Conservation (phyloP, 75 land plant species). For the Larix kaempferi region DNA sequence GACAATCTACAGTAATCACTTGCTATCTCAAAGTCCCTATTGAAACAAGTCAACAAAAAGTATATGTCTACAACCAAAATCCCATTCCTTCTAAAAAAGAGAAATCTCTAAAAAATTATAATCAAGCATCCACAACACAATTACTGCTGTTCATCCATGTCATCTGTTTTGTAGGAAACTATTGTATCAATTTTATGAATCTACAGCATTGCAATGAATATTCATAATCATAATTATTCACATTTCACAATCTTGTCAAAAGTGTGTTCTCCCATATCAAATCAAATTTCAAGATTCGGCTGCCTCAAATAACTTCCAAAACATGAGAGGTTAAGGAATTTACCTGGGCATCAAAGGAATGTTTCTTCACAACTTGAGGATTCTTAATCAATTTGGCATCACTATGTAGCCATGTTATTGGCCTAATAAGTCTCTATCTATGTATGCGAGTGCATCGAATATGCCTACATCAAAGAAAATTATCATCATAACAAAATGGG, state of each 20-base stretch:
- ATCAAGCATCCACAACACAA: not conserved
- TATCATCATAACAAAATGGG: not conserved
- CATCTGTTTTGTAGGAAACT: conserved; percentile 83
- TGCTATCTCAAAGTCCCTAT: not conserved
- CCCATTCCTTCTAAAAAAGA: not conserved
- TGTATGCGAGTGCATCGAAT: conserved; percentile 87
- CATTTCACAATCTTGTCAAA: not conserved
- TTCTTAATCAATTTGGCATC: not conserved
- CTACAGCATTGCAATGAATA: conserved; percentile 38
- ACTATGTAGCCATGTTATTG: not conserved
- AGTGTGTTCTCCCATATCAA: not conserved
- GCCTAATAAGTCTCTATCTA: conserved; percentile 71
- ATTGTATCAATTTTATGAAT: conserved; percentile 84
- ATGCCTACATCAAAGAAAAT: conserved; percentile 39
- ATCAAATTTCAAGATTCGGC: not conserved
- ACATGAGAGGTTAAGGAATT: not conserved
- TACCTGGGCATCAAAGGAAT: not conserved
- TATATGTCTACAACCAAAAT: not conserved
- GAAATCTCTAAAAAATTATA: not conserved
- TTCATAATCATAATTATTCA: not conserved
- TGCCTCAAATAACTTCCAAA: not conserved
- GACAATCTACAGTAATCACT: not conserved
- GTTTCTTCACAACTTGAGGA: not conserved
- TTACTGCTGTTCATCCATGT: conserved; percentile 42
- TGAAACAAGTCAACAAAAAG: not conserved